Base-by-base conservation (phyloP, 805 yeast species). In the Wickerhamomyces alni region DNA sequence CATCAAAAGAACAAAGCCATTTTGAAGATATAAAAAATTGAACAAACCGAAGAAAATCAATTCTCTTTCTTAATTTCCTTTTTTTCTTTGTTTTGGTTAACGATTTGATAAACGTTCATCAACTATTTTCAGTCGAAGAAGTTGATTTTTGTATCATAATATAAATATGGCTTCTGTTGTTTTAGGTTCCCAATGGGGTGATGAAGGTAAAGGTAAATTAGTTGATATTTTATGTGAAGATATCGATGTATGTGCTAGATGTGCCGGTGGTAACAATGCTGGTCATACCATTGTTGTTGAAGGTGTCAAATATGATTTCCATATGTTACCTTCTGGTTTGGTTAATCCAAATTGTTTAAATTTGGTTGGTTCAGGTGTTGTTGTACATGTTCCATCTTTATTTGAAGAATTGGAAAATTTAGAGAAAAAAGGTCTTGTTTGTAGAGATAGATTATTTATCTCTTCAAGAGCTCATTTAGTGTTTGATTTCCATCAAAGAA, bases 121-220 rank as follows among this genome's bases (percentile, higher is more conserved):
- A 43, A 37, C 45, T 33, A 33, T 30, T 17, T 25, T 21, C 22
- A 17, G 33, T 15, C 6, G 17, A 16, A 33, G 24, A 3, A 15
- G 30, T 18, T 27, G 28, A 35, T 41, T 39, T 27, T 37, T n/a
- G n/a, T 10, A 27, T 9, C 13, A 27, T 27, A 11, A 27, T 4
- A 34, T 17, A 8, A 30, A 18, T 8, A 31, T 67, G 73, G 68
- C 67, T 52, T 65, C 67, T 59, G 98, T 93, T 49, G 99, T 93
- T 40, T 74, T 93, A 57, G 99, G 99, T 43, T 72, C 98, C 66
- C 99, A 93, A 68, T 93, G 99, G 99, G 99, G 99, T 49, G 99
- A 93, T 61, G 99, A 93, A 77, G 99, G 99, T 61, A 93, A 93
- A 63, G 99, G 99, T 43, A 93, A 93, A 66, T 75, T 93, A 43